Base-by-base conservation (phyloP, 2,329 filamentous ascomycete genomes). In the Neonectria punicea region DNA sequence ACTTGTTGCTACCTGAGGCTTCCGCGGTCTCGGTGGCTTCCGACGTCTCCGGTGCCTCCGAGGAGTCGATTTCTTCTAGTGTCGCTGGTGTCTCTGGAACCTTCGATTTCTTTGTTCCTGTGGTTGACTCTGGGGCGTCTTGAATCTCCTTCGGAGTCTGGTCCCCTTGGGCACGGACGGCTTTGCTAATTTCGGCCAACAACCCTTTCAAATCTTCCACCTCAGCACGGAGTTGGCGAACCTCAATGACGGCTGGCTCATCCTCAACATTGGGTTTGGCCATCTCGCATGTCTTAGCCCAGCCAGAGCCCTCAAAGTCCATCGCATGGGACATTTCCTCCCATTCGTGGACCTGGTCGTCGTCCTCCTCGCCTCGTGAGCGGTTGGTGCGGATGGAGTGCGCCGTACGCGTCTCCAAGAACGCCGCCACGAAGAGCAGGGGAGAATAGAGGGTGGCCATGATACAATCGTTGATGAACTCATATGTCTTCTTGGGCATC, bases 291-390 rank as follows among this genome's bases (percentile, higher is more conserved):
- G 86, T 90, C 84, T 96, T 93, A 39, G 87, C 84, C 96, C 96
- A 99, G 0, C 92, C 93, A 66, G 95, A 92, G 1, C 87, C 84
- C 74, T 97, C 93, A 74, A 97, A 92, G 75, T 97, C 92, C 20
- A 95, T 77, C 57, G 92, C 86, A 7, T 83, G 83, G 9, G 84
- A 80, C 75, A 95, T 83, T 77, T 97, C 92, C 81, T 99, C 96
- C 96, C 96, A 99, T 77, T 98, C 95, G 75, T 98, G 92, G 9
- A 92, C 81, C 1, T 89, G 89, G 70, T 98, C 94, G 71, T 99
- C 96, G 70, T 99, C 96, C 3, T 91, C 91, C 70, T 98, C 94
- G 43, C 94, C 93, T 16, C 92, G 83, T 16, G 86, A 86, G 1
- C 96, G 86, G 77, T 98, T 98, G 60, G 83, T 84, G 25, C 85